Conservation (phyloP, 2,329 filamentous ascomycete genomes). For the Paecilomyces variotii region DNA sequence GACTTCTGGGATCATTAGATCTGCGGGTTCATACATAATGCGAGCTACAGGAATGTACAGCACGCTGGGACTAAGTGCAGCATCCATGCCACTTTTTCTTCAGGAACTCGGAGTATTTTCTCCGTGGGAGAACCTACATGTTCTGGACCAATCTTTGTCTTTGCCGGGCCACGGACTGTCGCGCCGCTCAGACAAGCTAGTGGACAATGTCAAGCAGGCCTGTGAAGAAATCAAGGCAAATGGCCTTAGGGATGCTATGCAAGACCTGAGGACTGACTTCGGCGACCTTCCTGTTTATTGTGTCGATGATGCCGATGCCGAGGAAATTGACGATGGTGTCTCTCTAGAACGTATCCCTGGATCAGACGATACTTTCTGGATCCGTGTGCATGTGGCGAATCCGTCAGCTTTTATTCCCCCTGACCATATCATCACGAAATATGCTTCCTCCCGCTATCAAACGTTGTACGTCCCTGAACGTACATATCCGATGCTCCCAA, state of each 20-base stretch:
- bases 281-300: conserved; percentile 50
- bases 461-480: conserved; percentile 48
- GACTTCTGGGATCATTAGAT: conserved; percentile 33
- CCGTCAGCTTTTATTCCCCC: conserved; percentile 53
- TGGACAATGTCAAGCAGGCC: conserved; percentile 21
- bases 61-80: conserved; percentile 26
- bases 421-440: conserved; percentile 44
- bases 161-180: conserved; percentile 40
- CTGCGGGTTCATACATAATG: conserved; percentile 48
- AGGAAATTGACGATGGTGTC: conserved; percentile 57
- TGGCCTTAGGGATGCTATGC: conserved; percentile 46
- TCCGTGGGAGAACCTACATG: conserved; percentile 48
- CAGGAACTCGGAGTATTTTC: conserved; percentile 55
- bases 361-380: conserved; percentile 44
- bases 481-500: conserved; percentile 50
- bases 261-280: conserved; percentile 50
- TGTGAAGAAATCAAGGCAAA: conserved; percentile 16
- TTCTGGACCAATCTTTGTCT: conserved; percentile 45
- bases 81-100: conserved; percentile 44
- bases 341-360: conserved; percentile 47
- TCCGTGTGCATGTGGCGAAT: conserved; percentile 57
- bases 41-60: conserved; percentile 50
- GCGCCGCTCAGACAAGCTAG: conserved; percentile 19
- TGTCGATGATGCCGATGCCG: conserved; percentile 47
- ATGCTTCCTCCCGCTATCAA: conserved; percentile 47